Percentiles rank a stretch among this genome's conserved stretches.
phyloP scores from a whole-genome alignment of 768 basidiomycete genomes.

The Hypholoma fasciculare region DNA sequence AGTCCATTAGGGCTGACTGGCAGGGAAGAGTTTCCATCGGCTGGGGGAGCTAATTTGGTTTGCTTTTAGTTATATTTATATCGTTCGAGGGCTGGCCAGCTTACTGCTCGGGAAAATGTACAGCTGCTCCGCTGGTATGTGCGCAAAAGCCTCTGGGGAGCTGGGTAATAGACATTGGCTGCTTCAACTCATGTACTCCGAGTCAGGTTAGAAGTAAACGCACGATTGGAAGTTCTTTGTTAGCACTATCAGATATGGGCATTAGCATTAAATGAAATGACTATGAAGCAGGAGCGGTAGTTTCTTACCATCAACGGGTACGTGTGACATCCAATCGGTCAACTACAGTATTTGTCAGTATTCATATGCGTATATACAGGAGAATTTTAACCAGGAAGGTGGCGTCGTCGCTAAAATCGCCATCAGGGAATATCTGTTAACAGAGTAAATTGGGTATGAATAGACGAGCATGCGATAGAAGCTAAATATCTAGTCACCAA shows the following conservation, averaged over 20 bases:
- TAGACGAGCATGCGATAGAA: background rate
- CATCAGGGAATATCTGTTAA: constrained; percentile 28
- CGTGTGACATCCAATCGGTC: constrained; percentile 66
- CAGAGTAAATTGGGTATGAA: background rate
- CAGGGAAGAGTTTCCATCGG: constrained; percentile 26
- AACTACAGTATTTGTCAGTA: constrained; percentile 27
- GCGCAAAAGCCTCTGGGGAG: constrained; percentile 42
- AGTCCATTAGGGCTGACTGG: constrained; percentile 46
- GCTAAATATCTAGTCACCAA: constrained; percentile 21
- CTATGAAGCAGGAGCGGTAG: background rate
- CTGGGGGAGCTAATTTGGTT: constrained; percentile 30
- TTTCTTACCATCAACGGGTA: constrained; percentile 24
- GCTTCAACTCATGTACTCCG: background rate
- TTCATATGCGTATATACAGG: background rate
- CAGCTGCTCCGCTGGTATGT: constrained; percentile 50
- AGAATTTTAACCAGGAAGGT: constrained; percentile 29
- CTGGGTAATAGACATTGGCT: constrained; percentile 26
- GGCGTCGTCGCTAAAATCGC: constrained; percentile 51
- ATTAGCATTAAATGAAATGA: constrained; percentile 21
- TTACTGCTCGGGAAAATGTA: constrained; percentile 47
- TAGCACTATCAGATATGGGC: constrained; percentile 31
- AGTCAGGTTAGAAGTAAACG: background rate
- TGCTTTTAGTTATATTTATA: background rate
- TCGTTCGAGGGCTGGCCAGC: background rate
- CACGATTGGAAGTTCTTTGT: constrained; percentile 53